Evolutionary conservation across 495 filamentous ascomycete genomes (phyloP).

Genomic region (Penicillium egyptiacum): DNA sequence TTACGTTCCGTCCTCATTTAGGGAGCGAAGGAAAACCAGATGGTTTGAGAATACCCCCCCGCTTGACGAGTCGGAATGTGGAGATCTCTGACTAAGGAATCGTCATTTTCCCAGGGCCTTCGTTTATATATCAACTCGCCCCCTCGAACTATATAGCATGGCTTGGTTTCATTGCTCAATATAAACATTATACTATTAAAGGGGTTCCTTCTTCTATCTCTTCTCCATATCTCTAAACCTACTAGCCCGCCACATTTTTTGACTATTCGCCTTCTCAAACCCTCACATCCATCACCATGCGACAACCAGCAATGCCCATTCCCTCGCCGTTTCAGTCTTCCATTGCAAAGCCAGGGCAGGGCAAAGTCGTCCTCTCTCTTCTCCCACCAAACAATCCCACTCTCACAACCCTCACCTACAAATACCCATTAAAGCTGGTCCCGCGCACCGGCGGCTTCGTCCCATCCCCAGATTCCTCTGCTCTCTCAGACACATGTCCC

Average conservation of each 20-base stretch:
- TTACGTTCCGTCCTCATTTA: background rate
- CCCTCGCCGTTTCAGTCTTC: conserved; percentile 67
- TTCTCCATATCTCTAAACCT: background rate
- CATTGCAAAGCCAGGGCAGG: conserved; percentile 71
- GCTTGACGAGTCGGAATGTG: background rate
- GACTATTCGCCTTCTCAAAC: background rate
- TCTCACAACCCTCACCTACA: conserved; percentile 74
- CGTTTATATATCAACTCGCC: conserved; percentile 11
- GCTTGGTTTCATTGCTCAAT: background rate
- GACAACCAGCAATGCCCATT: conserved; percentile 39
- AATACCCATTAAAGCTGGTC: conserved; percentile 94
- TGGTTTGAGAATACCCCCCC: conserved; percentile 2
- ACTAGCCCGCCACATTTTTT: background rate
- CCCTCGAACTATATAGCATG: background rate
- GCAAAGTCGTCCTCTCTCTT: conserved; percentile 69
- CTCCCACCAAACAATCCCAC: conserved; percentile 70
- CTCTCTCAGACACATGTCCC: conserved; percentile 29
- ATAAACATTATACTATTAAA: conserved; percentile 1
- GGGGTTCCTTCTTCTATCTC: background rate
- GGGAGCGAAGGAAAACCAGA: background rate
- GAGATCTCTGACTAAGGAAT: conserved; percentile 7
- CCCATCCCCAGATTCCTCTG: conserved; percentile 26
- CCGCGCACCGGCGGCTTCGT: conserved; percentile 55
- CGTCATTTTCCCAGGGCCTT: background rate
- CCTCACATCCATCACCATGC: conserved; percentile 22